Evolutionary conservation across 2,329 filamentous ascomycete species (phyloP), one percentile per base, ranked within the genome.

Genomic region (Aspergillus puulaauensis): DNA sequence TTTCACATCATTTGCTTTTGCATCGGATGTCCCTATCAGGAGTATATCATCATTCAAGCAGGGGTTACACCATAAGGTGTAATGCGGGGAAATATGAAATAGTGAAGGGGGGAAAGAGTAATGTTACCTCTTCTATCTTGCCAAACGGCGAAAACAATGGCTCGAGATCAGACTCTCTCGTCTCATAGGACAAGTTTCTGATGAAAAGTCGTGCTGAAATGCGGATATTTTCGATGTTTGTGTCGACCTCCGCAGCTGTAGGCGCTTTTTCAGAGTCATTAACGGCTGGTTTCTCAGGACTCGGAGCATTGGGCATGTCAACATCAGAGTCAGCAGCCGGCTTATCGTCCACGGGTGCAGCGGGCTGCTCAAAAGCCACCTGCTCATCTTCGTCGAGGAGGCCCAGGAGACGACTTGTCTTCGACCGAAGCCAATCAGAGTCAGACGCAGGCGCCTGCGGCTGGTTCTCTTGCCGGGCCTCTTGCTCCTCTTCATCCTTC

Each of bases 11-110:
- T 82, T 82, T 91, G 90, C 91, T 79, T 66, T 77, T 82, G 90
- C 90, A 93, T 97, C 90, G 92, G 93, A 87, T 98, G 95, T 98
- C 95, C 95, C 95, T 98, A 98, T 98, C 95, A 86, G 90, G 90
- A 85, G 21, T 23, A 86, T 80, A 91, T 98, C 93, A 98, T 98
- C 95, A 93, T 84, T 76, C 79, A 80, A 82, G 71, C 69, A 66
- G 63, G 58, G 61, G 61, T 56, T 53, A 55, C 46, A 52, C 44
- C 33, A 54, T 46, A 24, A 54, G 44, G 59, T 56, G 39, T 6
- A 39, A 37, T n/a, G 14, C 4, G 54, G 64, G 54, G 35, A 51
- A 53, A 45, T n/a, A 45, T 47, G 24, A 49, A 48, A 40, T 40
- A 57, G 39, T 43, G 39, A 41, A 57, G 39, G 21, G 21, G 21